These are phyloP conservation scores for Phellopilus nigrolimitatus DNA, from an alignment of 1,284 basidiomycete species.

Conservation along the genomic window DNA sequence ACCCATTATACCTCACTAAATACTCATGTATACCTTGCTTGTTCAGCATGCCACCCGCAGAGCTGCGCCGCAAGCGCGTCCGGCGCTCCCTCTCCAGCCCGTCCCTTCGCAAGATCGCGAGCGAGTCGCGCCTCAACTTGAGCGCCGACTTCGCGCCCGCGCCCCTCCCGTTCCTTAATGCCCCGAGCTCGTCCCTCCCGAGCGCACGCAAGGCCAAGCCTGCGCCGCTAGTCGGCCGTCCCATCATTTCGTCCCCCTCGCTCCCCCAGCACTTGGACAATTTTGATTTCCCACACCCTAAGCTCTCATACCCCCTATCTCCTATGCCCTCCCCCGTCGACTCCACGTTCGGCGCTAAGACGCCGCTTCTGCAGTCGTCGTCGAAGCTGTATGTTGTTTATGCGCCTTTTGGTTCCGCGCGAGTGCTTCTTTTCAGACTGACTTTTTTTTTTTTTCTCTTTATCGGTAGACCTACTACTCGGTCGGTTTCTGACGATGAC, in stretches of 20 bases:
- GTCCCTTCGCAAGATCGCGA: conserved; percentile 5
- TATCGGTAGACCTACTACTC: not conserved
- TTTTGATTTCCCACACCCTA: conserved; percentile 15
- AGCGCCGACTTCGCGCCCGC: conserved; percentile 3
- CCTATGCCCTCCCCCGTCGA: conserved; percentile 18
- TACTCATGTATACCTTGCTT: not conserved
- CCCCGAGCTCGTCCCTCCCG: conserved; percentile 2
- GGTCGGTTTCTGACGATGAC: conserved; percentile 7
- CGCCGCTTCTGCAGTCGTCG: not conserved
- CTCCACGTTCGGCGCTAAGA: conserved; percentile 12
- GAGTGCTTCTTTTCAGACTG: conserved; percentile 1
- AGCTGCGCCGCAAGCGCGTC: not conserved
- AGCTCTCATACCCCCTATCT: conserved; percentile 18
- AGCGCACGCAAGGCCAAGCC: conserved; percentile 8
- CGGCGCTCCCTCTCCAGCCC: conserved; percentile 16
- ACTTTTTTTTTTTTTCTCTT: not conserved
- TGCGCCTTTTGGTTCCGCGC: not conserved
- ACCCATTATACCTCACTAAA: not conserved
- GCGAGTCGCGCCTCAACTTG: not conserved
- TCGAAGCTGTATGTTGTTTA: conserved; percentile 9
- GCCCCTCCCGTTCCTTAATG: conserved; percentile 4
- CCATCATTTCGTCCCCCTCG: conserved; percentile 17
- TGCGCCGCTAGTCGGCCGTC: not conserved
- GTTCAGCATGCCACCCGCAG: conserved; percentile 6
- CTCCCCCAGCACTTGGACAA: conserved; percentile 13